These are phyloP conservation scores for Penicillium pancosmium DNA, from an alignment of 495 filamentous ascomycete genomes.

Conservation along the genomic window DNA sequence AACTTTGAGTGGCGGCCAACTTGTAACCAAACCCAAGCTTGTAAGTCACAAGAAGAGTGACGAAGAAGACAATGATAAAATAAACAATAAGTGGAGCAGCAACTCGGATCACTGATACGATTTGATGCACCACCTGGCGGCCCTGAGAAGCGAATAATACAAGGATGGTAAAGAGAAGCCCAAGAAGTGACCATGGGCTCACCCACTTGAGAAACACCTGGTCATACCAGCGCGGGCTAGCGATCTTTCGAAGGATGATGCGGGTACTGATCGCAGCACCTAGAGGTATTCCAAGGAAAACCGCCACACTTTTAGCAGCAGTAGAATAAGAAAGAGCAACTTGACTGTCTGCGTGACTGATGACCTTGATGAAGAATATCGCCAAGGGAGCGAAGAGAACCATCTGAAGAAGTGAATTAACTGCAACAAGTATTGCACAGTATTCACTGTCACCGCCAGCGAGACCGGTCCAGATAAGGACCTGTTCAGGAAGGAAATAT, in stretches of 20 bases:
- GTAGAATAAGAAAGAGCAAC: constrained; percentile 66
- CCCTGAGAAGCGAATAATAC: constrained; percentile 87
- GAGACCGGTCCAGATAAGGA: constrained; percentile 77
- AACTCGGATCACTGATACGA: constrained; percentile 79
- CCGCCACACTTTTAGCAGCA: constrained; percentile 78
- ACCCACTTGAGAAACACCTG: constrained; percentile 67
- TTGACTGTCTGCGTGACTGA: constrained; percentile 43
- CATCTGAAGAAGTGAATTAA: constrained; percentile 88
- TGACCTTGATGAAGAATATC: constrained; percentile 74
- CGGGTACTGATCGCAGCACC: constrained; percentile 68
- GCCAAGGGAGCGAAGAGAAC: constrained; percentile 81
- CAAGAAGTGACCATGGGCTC: constrained; percentile 77
- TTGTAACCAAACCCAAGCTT: constrained; percentile 73
- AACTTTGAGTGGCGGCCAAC: constrained; percentile 78
- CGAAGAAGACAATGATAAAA: constrained; percentile 72
- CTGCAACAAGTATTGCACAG: constrained; percentile 86
- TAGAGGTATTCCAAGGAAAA: constrained; percentile 61
- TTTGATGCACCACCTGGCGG: constrained; percentile 76
- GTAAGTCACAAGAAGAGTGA: constrained; percentile 61
- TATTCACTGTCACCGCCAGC: constrained; percentile 82
- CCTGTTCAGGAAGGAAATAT: constrained; percentile 37
- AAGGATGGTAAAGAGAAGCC: constrained; percentile 82
- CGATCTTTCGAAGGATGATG: constrained; percentile 57
- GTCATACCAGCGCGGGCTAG: constrained; percentile 65
- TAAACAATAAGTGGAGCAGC: constrained; percentile 46